phyloP scores from a whole-genome alignment of 768 basidiomycete species.

The Hygrocybe punicea region DNA sequence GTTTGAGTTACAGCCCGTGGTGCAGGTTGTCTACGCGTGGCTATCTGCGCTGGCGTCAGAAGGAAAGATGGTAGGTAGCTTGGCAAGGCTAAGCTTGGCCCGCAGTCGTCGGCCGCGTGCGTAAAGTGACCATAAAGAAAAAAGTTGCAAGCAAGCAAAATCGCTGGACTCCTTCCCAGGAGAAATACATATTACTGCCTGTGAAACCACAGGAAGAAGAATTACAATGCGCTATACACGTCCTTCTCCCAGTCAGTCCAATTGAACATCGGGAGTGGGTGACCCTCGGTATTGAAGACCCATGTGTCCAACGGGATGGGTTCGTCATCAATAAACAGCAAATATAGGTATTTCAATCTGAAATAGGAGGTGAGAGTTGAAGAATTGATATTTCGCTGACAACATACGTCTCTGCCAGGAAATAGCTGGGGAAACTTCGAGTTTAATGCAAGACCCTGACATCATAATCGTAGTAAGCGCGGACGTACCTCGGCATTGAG shows the following conservation, averaged over 20 bases:
- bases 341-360: constrained; percentile 61
- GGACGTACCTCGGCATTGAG: constrained; percentile 52
- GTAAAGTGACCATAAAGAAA: too few species aligned
- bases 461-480: background rate
- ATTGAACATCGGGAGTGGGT: constrained; percentile 64
- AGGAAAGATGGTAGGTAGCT: too few species aligned
- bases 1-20: too few species aligned
- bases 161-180: too few species aligned
- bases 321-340: constrained; percentile 59
- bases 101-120: too few species aligned
- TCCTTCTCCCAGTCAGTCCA: constrained; percentile 54
- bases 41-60: too few species aligned
- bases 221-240: constrained; percentile 38
- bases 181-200: too few species aligned
- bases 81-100: too few species aligned
- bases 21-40: too few species aligned
- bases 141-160: too few species aligned
- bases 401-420: constrained; percentile 45
- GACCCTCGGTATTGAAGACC: constrained; percentile 70
- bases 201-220: too few species aligned
- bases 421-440: constrained; percentile 30
- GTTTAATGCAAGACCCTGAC: background rate
- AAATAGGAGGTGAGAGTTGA: constrained; percentile 45
- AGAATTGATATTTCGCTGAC: constrained; percentile 2
- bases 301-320: constrained; percentile 49